phyloP scores from a whole-genome alignment of 768 basidiomycete species.

The Rhizopogon vesiculosus region DNA sequence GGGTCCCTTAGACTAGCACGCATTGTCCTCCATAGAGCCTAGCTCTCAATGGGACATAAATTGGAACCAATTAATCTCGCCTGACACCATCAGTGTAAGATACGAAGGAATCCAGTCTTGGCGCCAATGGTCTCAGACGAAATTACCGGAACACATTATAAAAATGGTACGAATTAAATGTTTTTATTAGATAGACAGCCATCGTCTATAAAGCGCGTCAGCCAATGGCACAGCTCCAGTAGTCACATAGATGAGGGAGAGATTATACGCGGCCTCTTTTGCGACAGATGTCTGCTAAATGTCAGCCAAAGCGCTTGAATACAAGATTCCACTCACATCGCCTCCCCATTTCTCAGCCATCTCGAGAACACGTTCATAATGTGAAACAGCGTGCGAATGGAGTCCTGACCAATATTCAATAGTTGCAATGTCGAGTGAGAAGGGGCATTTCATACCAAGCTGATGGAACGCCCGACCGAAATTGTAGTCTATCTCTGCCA shows the following conservation, averaged over 20 bases:
- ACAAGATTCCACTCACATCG: conserved; percentile 25
- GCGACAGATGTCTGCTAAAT: conserved; percentile 47
- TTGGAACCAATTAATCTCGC: neutral
- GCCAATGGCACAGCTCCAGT: conserved; percentile 75
- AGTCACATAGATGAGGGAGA: conserved; percentile 75
- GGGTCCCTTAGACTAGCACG: too few species aligned
- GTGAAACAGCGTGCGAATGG: conserved; percentile 73
- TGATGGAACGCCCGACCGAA: conserved; percentile 91
- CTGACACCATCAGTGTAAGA: neutral
- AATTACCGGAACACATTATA: neutral
- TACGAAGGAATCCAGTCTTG: neutral
- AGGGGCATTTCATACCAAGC: conserved; percentile 50
- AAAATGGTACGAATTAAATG: neutral
- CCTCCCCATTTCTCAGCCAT: conserved; percentile 41
- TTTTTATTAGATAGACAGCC: conserved; percentile 68
- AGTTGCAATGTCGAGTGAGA: neutral
- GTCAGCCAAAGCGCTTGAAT: neutral
- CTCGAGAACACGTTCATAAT: conserved; percentile 76
- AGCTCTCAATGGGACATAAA: too few species aligned
- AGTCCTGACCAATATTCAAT: conserved; percentile 47
- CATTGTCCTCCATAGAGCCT: too few species aligned
- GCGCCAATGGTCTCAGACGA: neutral
- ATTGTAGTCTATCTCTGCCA: conserved; percentile 88
- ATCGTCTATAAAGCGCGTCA: conserved; percentile 64
- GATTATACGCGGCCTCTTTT: conserved; percentile 82